Percentiles rank a stretch among this genome's conserved stretches.
Conservation (phyloP, 495 filamentous ascomycete genomes). For the Aeminium ludgeri region DNA sequence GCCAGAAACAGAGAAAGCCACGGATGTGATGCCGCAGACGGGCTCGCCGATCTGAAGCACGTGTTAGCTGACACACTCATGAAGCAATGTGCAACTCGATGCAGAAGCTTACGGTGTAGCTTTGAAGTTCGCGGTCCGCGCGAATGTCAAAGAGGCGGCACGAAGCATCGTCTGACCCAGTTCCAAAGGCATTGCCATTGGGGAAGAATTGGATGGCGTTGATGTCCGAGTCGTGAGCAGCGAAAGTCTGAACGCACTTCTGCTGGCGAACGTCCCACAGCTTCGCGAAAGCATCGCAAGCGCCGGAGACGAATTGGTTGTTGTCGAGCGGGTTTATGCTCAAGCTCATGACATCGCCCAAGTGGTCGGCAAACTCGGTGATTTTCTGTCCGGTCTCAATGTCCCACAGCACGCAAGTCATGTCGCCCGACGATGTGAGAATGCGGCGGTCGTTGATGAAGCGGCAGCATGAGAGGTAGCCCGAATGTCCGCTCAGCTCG, state of each 20-base stretch:
- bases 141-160: slow-evolving; percentile 97
- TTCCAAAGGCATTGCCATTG: slow-evolving; percentile 95
- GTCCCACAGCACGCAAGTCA: slow-evolving; percentile 99
- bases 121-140: slow-evolving; percentile 88
- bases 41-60: slow-evolving; percentile 81
- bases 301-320: slow-evolving; percentile 94
- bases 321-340: slow-evolving; percentile 99
- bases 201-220: slow-evolving; percentile 99
- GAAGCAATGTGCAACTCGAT: neutral
- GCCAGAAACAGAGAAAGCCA: slow-evolving; percentile 94
- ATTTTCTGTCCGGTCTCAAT: slow-evolving; percentile 94
- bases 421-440: slow-evolving; percentile 93
- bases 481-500: slow-evolving; percentile 91
- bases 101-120: slow-evolving; percentile 62
- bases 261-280: slow-evolving; percentile 97
- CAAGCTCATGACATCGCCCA: slow-evolving; percentile 98
- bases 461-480: slow-evolving; percentile 94
- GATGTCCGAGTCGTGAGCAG: slow-evolving; percentile 96
- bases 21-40: slow-evolving; percentile 93
- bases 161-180: slow-evolving; percentile 92
- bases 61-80: slow-evolving; percentile 7
- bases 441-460: slow-evolving; percentile 98
- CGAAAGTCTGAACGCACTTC: slow-evolving; percentile 96
- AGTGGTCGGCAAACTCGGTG: slow-evolving; percentile 94
- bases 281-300: slow-evolving; percentile 96